Conservation (phyloP, 1,284 basidiomycete genomes). For the Mycena citricolor region DNA sequence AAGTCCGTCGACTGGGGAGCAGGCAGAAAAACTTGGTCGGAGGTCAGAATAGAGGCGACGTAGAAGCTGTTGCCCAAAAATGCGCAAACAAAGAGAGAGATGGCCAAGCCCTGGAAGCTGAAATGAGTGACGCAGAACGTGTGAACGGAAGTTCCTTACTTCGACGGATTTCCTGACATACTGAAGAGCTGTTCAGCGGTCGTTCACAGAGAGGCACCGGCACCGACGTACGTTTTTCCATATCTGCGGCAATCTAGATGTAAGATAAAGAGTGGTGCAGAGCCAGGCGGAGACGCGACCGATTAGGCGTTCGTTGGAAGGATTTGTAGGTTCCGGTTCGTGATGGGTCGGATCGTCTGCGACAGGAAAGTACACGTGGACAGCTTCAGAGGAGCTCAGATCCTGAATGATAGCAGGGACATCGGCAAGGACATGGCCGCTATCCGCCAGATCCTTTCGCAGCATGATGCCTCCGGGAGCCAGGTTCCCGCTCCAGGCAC, state of each 20-base stretch:
- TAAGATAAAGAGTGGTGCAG: slow-evolving; percentile 89
- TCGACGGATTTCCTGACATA: slow-evolving; percentile 90
- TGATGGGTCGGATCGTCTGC: slow-evolving; percentile 24
- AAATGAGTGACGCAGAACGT: slow-evolving; percentile 7
- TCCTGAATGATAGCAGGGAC: background rate
- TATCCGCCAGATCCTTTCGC: slow-evolving; percentile 27
- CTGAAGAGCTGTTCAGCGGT: slow-evolving; percentile 39
- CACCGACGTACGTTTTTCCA: slow-evolving; percentile 87
- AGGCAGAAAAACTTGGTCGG: slow-evolving; percentile 54
- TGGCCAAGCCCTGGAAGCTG: slow-evolving; percentile 77
- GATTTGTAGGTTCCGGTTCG: slow-evolving; percentile 32
- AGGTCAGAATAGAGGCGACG: slow-evolving; percentile 79
- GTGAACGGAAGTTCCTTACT: slow-evolving; percentile 37
- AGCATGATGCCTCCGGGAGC: slow-evolving; percentile 26
- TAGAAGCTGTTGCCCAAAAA: slow-evolving; percentile 92
- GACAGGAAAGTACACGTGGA: slow-evolving; percentile 9
- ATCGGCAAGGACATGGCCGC: slow-evolving; percentile 35
- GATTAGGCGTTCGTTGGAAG: slow-evolving; percentile 58
- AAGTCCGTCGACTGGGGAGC: slow-evolving; percentile 57
- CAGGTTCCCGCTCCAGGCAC: slow-evolving; percentile 40
- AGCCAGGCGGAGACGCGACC: slow-evolving; percentile 91
- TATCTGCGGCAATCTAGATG: slow-evolving; percentile 90
- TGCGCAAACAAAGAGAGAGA: slow-evolving; percentile 88
- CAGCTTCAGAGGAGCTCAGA: background rate
- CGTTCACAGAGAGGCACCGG: slow-evolving; percentile 6